Evolutionary conservation across 1,284 basidiomycete species (phyloP), one percentile per base, ranked within the genome.

Genomic region (Sporisorium sorghi): DNA sequence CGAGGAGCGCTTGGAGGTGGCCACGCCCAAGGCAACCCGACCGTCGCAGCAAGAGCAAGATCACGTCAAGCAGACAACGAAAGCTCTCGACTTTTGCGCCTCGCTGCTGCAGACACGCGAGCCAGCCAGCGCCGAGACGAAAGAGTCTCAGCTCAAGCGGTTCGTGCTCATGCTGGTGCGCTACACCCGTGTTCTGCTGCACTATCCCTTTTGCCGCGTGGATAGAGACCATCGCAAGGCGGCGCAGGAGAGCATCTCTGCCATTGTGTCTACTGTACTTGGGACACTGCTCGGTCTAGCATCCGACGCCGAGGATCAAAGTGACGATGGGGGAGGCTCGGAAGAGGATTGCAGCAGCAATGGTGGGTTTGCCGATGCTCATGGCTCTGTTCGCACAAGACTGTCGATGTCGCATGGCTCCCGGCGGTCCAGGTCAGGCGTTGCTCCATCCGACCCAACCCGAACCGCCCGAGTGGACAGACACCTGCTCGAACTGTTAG

Each of bases 151-250:
- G 26, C 37, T 49, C 46, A 48, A 49, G 43, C 55, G 55, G n/a
- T 57, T 49, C 28, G 55, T 57, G 24, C 55, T 57, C 17, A 57
- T 57, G 55, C 37, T 57, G 17, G 21, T 33, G 33, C 44, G 55
- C n/a, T 57, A 57, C 24, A 40, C 55, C 17, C 44, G 55, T 24
- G 55, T 57, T 26, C 26, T 57, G 44, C 37, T 57, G 11, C 55
- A 57, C 55, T 57, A 57, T 49, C 55, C 55, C 14, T 49, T 57
- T 44, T 57, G 55, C 37, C 55, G 55, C 12, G 32, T 42, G 3
- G 55, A 57, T 26, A 48, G 9, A 42, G 44, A 57, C 33, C 55
- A 57, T n/a, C 55, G 55, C 23, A 48, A 28, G 37, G 44, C 55
- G 23, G 43, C 46, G 9, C 55, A 57, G 35, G 55, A 57, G 24